A percentile compares a stretch with the other conserved stretches of the same genome.
Evolutionary conservation across 2,329 filamentous ascomycete genomes (phyloP).

Genomic region (Pyrenophora tritici-repentis): DNA sequence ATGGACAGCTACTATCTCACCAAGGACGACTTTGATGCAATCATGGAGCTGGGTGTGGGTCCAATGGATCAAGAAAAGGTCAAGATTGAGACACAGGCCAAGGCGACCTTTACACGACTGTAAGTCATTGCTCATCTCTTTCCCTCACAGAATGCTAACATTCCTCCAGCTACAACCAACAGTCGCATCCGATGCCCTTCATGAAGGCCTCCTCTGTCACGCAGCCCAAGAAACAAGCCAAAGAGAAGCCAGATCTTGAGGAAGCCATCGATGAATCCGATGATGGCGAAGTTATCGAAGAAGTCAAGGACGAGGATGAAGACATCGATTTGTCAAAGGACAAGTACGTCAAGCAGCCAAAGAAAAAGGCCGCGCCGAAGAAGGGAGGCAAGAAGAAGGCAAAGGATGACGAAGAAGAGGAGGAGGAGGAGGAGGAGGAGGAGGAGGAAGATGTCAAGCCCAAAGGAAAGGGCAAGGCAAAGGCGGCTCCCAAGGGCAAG

Average conservation of each 20-base stretch:
- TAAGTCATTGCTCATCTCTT: slow-evolving; percentile 56
- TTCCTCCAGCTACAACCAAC: slow-evolving; percentile 74
- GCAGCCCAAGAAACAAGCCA: slow-evolving; percentile 71
- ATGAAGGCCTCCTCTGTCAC: slow-evolving; percentile 86
- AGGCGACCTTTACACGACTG: slow-evolving; percentile 85
- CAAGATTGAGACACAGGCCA: slow-evolving; percentile 82
- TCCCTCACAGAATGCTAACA: slow-evolving; percentile 11
- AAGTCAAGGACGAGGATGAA: slow-evolving; percentile 66
- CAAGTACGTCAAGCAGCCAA: slow-evolving; percentile 93
- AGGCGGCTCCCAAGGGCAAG: slow-evolving; percentile 37
- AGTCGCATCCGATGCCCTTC: slow-evolving; percentile 88
- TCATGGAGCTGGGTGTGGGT: slow-evolving; percentile 88
- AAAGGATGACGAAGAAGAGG: too few relatives aligned
- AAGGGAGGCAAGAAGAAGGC: slow-evolving; percentile 50
- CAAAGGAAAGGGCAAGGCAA: slow-evolving; percentile 54
- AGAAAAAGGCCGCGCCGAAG: slow-evolving; percentile 65
- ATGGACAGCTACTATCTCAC: slow-evolving; percentile 99
- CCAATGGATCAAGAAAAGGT: slow-evolving; percentile 76
- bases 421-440: slow-evolving; percentile 44
- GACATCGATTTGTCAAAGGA: slow-evolving; percentile 88
- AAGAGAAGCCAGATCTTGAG: slow-evolving; percentile 88
- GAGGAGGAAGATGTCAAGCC: slow-evolving; percentile 55
- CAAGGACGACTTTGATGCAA: slow-evolving; percentile 90
- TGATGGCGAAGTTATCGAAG: slow-evolving; percentile 57
- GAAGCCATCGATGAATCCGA: slow-evolving; percentile 95